Percentiles rank a stretch among this genome's conserved stretches.
These are phyloP conservation scores for Sporothrix luriei DNA, from an alignment of 2,329 filamentous ascomycete species.

Conservation along the genomic window DNA sequence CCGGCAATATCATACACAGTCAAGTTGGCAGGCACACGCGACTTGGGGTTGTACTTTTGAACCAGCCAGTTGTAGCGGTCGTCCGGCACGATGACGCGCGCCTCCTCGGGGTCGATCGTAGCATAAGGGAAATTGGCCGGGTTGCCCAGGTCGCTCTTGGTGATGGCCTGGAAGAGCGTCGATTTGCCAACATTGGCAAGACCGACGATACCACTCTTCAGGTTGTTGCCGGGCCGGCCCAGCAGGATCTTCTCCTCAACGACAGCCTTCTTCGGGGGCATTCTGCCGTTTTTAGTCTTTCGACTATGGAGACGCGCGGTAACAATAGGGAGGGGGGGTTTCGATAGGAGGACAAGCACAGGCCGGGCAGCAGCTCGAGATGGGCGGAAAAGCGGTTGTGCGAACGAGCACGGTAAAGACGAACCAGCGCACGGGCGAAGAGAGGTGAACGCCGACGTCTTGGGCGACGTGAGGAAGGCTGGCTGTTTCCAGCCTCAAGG, in stretches of 20 bases:
- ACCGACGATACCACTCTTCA: constrained; percentile 99
- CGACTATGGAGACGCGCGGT: constrained; percentile 40
- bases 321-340: background rate
- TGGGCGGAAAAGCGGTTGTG: constrained; percentile 47
- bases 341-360: constrained; percentile 10
- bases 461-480: constrained; percentile 36
- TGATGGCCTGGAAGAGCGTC: constrained; percentile 98
- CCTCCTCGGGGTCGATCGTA: constrained; percentile 98
- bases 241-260: constrained; percentile 95
- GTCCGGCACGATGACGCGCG: constrained; percentile 94
- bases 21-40: constrained; percentile 91
- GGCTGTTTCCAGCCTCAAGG: constrained; percentile 34
- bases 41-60: constrained; percentile 97
- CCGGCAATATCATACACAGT: constrained; percentile 99
- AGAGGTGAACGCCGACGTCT: constrained; percentile 49
- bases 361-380: constrained; percentile 21
- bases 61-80: constrained; percentile 94
- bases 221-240: constrained; percentile 92
- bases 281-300: constrained; percentile 65
- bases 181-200: constrained; percentile 99
- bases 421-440: constrained; percentile 37
- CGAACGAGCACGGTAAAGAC: constrained; percentile 57
- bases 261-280: constrained; percentile 92
- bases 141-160: constrained; percentile 95
- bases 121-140: constrained; percentile 99